Evolutionary conservation across 805 yeast genomes (phyloP), one percentile per base, ranked within the genome.

Genomic region (Metschnikowia lochheadii): DNA sequence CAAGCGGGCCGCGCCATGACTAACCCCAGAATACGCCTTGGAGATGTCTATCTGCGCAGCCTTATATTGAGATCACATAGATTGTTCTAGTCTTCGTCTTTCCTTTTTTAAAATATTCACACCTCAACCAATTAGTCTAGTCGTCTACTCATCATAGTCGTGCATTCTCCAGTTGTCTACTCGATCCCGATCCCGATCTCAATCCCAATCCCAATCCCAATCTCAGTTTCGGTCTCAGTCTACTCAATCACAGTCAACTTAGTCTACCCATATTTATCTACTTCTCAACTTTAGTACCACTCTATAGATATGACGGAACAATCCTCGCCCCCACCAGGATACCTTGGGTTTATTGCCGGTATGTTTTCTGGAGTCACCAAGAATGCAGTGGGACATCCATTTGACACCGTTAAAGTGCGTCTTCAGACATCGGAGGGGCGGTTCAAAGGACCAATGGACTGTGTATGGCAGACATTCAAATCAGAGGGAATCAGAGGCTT

Each of bases 361-460:
- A 82, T 87, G 61, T 87, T 87, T 62, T 84, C 92, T 0, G 97
- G 97, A 20, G 81, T 88, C 21, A 85, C 88, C 60, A 90, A 90
- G 64, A 87, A 90, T 58, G 83, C 85, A 0, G 96, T 90, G 8
- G 97, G 97, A 2, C 97, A 89, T 66, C 96, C 97, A 10, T 88
- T 90, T 58, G 97, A 90, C 65, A 87, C 96, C 1, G 83, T 90
- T 56, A 89, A 89, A 62, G 96, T 89, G 15, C 74, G 97, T 49
- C 72, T 89, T 48, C 97, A 89, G 61, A 83, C 89, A 7, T 77
- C 80, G 1, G 63, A 61, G 34, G 77, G 77, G 13, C 72, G 83
- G 45, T 89, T 88, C 73, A 82, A 73, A 48, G 96, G 96, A 2
- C 94, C 96, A 0, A 61, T 86, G 59, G 96, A 90, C 63, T 88